A percentile compares a stretch with the other conserved stretches of the same genome.
These are phyloP conservation scores for Taphrina communis DNA, from an alignment of 1,139 yeast genomes.

Conservation along the genomic window DNA sequence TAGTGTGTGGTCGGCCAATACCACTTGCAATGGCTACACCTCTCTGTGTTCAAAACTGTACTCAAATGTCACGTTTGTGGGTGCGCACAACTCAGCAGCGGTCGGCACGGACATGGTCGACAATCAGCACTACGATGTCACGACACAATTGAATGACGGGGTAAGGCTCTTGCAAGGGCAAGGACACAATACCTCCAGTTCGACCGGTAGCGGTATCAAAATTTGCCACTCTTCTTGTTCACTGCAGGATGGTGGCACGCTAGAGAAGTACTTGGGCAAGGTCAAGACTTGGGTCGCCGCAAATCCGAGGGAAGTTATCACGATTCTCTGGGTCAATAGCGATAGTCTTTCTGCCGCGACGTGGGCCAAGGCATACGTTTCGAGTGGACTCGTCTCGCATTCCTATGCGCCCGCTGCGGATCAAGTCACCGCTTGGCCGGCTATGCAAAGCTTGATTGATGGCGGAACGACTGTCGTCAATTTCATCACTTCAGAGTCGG, in stretches of 20 bases:
- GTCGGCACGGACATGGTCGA: slow-evolving; percentile 28
- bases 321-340: slow-evolving; percentile 39
- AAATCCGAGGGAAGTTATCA: slow-evolving; percentile 35
- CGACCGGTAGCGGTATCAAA: slow-evolving; percentile 17
- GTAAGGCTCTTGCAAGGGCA: slow-evolving; percentile 36
- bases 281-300: slow-evolving; percentile 30
- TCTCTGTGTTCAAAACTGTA: slow-evolving; percentile 27
- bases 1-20: background rate
- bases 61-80: slow-evolving; percentile 39
- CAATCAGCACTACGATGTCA: slow-evolving; percentile 32
- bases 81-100: slow-evolving; percentile 41
- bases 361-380: slow-evolving; percentile 36
- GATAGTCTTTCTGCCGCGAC: slow-evolving; percentile 27
- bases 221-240: slow-evolving; percentile 40
- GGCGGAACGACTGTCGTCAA: slow-evolving; percentile 32
- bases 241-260: slow-evolving; percentile 39
- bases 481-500: slow-evolving; percentile 30
- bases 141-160: slow-evolving; percentile 39
- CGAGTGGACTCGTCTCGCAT: slow-evolving; percentile 20
- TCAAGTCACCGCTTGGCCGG: slow-evolving; percentile 30
- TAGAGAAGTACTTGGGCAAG: slow-evolving; percentile 34
- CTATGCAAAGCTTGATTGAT: slow-evolving; percentile 25
- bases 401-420: slow-evolving; percentile 28
- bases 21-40: slow-evolving; percentile 30
- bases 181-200: slow-evolving; percentile 28